A percentile compares a stretch with the other conserved stretches of the same genome.
These are phyloP conservation scores for Cerrena zonata DNA, from an alignment of 1,284 basidiomycete species.

Conservation along the genomic window DNA sequence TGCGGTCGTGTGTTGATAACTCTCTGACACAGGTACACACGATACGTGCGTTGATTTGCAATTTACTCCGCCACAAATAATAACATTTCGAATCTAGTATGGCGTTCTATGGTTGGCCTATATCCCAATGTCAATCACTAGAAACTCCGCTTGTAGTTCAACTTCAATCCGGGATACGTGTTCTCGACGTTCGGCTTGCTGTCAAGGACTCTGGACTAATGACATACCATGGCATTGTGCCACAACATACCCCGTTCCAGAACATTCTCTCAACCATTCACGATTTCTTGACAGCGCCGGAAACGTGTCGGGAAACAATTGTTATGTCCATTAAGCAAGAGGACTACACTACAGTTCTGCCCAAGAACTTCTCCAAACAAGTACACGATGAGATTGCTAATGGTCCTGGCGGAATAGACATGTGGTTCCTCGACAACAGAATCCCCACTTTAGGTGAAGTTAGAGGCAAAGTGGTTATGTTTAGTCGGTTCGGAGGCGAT, in stretches of 20 bases:
- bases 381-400: slow-evolving; percentile 60
- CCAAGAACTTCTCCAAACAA: slow-evolving; percentile 52
- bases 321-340: slow-evolving; percentile 87
- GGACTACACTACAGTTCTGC: slow-evolving; percentile 45
- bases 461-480: slow-evolving; percentile 74
- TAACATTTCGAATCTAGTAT: slow-evolving; percentile 43
- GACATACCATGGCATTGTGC: slow-evolving; percentile 76
- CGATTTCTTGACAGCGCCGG: slow-evolving; percentile 56
- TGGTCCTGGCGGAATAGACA: slow-evolving; percentile 51
- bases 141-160: slow-evolving; percentile 51
- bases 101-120: slow-evolving; percentile 75
- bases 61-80: too few relatives aligned
- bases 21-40: slow-evolving; percentile 67
- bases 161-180: slow-evolving; percentile 65
- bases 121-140: slow-evolving; percentile 66
- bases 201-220: slow-evolving; percentile 58
- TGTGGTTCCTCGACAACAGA: slow-evolving; percentile 78
- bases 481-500: slow-evolving; percentile 75
- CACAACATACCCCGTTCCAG: slow-evolving; percentile 64
- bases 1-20: too few relatives aligned
- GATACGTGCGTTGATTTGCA: slow-evolving; percentile 50
- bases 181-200: slow-evolving; percentile 76
- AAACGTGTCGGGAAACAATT: slow-evolving; percentile 62
- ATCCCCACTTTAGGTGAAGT: slow-evolving; percentile 77
- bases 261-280: slow-evolving; percentile 56